A percentile compares a stretch with the other conserved stretches of the same genome.
Conservation (phyloP, 192 early-diverging fungal species). For the Chytriomyces confervae region DNA sequence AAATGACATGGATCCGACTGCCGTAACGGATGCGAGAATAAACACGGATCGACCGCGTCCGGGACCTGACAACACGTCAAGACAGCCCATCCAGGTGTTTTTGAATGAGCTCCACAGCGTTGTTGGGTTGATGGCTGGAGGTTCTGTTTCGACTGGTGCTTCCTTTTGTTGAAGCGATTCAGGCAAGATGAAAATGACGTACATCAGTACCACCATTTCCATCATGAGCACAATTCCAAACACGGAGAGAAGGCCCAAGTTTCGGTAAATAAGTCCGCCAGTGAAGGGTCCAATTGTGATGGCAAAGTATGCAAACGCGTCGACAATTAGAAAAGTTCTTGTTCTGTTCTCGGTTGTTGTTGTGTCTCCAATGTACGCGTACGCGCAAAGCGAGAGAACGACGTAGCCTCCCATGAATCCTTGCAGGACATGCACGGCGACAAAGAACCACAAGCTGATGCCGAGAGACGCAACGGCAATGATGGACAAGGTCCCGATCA, state of each 20-base stretch:
- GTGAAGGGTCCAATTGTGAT: slow-evolving; percentile 48
- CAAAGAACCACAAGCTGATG: slow-evolving; percentile 46
- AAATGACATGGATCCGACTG: slow-evolving; percentile 23
- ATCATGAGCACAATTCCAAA: slow-evolving; percentile 40
- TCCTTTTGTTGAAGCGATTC: slow-evolving; percentile 40
- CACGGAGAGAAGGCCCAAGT: slow-evolving; percentile 40
- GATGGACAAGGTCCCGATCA: slow-evolving; percentile 36
- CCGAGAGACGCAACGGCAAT: slow-evolving; percentile 39
- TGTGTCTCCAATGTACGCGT: slow-evolving; percentile 51
- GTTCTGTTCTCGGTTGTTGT: slow-evolving; percentile 28
- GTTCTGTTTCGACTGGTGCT: not conserved
- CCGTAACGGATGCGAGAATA: slow-evolving; percentile 33
- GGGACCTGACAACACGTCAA: slow-evolving; percentile 27
- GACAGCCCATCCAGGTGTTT: not conserved
- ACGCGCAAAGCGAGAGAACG: slow-evolving; percentile 21
- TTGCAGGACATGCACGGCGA: slow-evolving; percentile 38
- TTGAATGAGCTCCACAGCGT: slow-evolving; percentile 11
- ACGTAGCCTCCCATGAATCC: slow-evolving; percentile 46
- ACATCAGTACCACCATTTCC: slow-evolving; percentile 37
- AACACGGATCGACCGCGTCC: slow-evolving; percentile 34
- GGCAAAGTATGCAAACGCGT: slow-evolving; percentile 44
- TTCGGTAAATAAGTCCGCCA: slow-evolving; percentile 40
- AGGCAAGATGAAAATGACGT: slow-evolving; percentile 45
- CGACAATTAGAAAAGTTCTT: slow-evolving; percentile 41
- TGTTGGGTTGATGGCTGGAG: not conserved